phyloP scores from a whole-genome alignment of 208 protist species.

The Novymonas esmeraldas region DNA sequence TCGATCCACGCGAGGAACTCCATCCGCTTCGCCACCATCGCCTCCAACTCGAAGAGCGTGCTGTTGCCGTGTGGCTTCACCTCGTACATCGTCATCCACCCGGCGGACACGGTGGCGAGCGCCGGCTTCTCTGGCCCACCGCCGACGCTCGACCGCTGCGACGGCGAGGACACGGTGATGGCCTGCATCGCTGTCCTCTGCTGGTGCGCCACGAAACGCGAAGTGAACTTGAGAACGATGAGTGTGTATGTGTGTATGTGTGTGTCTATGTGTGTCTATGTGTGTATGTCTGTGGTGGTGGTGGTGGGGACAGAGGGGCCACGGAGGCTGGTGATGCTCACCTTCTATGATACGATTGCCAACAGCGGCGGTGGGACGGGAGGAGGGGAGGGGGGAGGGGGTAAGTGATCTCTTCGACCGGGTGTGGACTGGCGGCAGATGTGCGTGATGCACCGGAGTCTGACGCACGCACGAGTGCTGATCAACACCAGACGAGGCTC shows the following conservation, averaged over 20 bases:
- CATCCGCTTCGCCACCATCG: slow-evolving; percentile 87
- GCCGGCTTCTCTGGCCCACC: slow-evolving; percentile 4
- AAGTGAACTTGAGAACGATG: neutral
- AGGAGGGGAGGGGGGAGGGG: no score
- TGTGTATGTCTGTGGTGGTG: no score
- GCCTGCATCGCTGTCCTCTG: slow-evolving; percentile 16
- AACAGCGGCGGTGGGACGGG: no score
- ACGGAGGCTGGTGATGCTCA: no score
- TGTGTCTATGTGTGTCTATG: neutral
- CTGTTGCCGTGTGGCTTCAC: slow-evolving; percentile 57
- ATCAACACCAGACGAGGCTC: no score
- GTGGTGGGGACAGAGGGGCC: neutral
- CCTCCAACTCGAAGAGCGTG: slow-evolving; percentile 84
- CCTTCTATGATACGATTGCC: no score
- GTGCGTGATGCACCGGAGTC: no score
- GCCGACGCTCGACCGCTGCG: slow-evolving; percentile 17
- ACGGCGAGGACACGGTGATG: slow-evolving; percentile 20
- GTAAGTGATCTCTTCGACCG: no score
- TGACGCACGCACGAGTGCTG: no score
- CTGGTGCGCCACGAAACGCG: neutral
- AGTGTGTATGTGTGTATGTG: neutral
- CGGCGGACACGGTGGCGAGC: slow-evolving; percentile 12
- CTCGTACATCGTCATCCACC: slow-evolving; percentile 85
- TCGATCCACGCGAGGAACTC: slow-evolving; percentile 89
- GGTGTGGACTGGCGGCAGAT: no score